Evolutionary conservation across 805 yeast genomes (phyloP), one percentile per base, ranked within the genome.

Genomic region (Pichia deserticola): DNA sequence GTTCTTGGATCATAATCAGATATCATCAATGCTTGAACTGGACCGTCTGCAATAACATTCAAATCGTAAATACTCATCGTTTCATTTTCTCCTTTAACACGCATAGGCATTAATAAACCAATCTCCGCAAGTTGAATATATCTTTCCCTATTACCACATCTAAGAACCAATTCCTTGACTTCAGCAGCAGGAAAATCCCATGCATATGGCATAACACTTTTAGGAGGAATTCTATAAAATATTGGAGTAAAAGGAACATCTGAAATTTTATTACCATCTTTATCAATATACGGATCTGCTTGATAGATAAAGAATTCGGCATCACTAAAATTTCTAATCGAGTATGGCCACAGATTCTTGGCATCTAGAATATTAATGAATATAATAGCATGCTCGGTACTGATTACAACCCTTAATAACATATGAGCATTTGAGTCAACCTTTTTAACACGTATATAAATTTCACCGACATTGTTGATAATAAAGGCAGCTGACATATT

Each of bases 131-230:
- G 67, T 59, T 89, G 95, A 25, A 95, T 76, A 43, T 81, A 79
- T 51, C 97, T 74, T 60, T 86, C 90, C 32, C 83, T 73, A 1
- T 86, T 86, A 44, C 83, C 84, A 10, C 85, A 74, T 51, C 89
- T 73, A 35, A 93, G 65, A 4, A 89, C 75, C 34, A 93, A 67
- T 60, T 90, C 97, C 63, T 89, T 90, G 42, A 84, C 77, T 9
- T 78, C 70, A 0, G 96, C 97, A 47, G 95, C 89, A 1, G 99
- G 99, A 67, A 78, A 93, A 64, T 93, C 99, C 90, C 97, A 93
- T 0, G 99, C 88, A 64, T 93, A 93, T 0, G 98, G 97, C 98
- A 93, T 93, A 3, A 89, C 95, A 67, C 96, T 86, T 60, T 80
- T 81, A 1, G 95, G 81, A 0, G 98, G 97, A 11, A 95, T 75